Evolutionary conservation across 805 yeast species (phyloP).

Genomic region (Candida germanica): DNA sequence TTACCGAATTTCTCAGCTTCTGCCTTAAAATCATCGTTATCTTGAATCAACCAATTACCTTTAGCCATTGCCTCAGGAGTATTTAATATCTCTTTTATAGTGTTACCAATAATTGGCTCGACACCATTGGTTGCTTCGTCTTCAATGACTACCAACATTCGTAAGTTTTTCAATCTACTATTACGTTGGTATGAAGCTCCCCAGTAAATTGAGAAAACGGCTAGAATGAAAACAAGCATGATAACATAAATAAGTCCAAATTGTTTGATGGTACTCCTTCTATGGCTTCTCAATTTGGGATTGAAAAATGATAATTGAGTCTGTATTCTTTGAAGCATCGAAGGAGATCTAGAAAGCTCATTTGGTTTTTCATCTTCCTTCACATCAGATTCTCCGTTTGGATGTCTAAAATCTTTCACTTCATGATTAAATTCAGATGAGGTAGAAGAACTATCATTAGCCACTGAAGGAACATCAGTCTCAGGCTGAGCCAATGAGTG

Average conservation of each 20-base stretch:
- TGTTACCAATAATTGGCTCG: slow-evolving; percentile 52
- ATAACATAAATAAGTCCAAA: slow-evolving; percentile 21
- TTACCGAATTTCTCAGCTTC: slow-evolving; percentile 26
- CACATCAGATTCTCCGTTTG: slow-evolving; percentile 4
- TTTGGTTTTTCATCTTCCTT: not conserved
- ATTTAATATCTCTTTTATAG: slow-evolving; percentile 25
- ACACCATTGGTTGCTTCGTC: slow-evolving; percentile 20
- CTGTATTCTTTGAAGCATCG: slow-evolving; percentile 23
- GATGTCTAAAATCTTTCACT: slow-evolving; percentile 7
- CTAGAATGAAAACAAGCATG: slow-evolving; percentile 33
- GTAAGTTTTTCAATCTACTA: slow-evolving; percentile 28
- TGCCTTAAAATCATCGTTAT: slow-evolving; percentile 24
- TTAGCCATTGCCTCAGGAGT: slow-evolving; percentile 18
- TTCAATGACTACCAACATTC: slow-evolving; percentile 36
- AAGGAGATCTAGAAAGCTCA: slow-evolving; percentile 10
- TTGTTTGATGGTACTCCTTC: slow-evolving; percentile 17
- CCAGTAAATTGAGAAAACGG: slow-evolving; percentile 40
- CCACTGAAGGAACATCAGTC: not conserved
- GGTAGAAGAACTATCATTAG: not conserved
- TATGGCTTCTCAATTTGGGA: slow-evolving; percentile 18
- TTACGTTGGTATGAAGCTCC: slow-evolving; percentile 34
- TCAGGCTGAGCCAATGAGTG: too few relatives aligned
- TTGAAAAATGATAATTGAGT: slow-evolving; percentile 32
- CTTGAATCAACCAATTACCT: slow-evolving; percentile 38
- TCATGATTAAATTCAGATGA: slow-evolving; percentile 1